phyloP scores from a whole-genome alignment of 371 early-diverging fungal genomes.

The Capniomyces stellatus region DNA sequence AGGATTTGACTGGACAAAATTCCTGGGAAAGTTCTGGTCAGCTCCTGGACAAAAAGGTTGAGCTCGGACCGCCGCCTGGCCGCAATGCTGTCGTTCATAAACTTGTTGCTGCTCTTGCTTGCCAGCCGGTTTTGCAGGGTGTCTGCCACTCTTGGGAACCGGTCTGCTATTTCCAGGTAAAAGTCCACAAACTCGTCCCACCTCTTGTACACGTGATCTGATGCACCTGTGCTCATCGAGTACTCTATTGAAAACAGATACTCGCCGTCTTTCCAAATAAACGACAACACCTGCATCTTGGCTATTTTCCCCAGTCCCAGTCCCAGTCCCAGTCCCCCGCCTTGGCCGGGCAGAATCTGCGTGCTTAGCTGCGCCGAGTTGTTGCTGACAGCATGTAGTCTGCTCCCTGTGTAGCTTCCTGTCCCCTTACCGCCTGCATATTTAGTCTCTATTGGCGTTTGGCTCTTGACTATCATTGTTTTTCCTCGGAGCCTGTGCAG shows the following conservation, averaged over 20 bases:
- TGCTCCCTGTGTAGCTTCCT: neutral
- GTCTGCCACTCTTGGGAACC: neutral
- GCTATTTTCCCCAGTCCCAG: neutral
- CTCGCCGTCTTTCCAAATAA: slow-evolving; percentile 25
- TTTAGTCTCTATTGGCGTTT: too few relatives aligned
- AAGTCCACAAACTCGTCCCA: slow-evolving; percentile 21
- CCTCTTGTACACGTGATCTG: slow-evolving; percentile 12
- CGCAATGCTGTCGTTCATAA: slow-evolving; percentile 4
- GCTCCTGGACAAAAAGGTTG: neutral
- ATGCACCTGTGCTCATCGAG: slow-evolving; percentile 10
- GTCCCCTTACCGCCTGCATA: neutral
- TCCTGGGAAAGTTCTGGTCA: neutral
- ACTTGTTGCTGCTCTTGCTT: neutral
- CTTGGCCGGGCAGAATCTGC: neutral
- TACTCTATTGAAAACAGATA: slow-evolving; percentile 18
- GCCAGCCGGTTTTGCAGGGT: neutral
- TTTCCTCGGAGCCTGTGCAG: neutral
- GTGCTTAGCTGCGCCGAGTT: neutral
- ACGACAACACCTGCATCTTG: slow-evolving; percentile 6
- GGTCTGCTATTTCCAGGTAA: slow-evolving; percentile 7
- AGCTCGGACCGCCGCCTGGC: slow-evolving; percentile 1
- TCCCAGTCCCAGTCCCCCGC: neutral
- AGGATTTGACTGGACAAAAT: neutral
- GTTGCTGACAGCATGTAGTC: neutral
- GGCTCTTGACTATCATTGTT: neutral